Percentiles rank a stretch among this genome's conserved stretches.
Conservation (phyloP, 2,329 filamentous ascomycete species). For the Aspergillus pseudoterreus region DNA sequence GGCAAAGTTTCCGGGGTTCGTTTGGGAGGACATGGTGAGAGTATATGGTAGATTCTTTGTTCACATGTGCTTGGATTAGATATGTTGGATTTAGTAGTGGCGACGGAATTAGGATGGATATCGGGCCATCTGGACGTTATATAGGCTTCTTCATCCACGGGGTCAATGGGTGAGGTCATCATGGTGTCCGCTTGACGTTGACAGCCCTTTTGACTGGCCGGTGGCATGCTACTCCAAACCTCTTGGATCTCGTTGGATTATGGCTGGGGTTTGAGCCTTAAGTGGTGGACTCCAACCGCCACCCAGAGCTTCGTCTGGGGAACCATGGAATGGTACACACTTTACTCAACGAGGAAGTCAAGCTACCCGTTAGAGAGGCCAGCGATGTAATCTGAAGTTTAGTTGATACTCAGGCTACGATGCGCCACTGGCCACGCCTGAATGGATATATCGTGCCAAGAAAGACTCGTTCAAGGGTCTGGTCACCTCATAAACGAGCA, state of each 20-base stretch:
- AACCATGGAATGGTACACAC: too few species aligned
- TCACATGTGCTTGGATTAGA: not conserved
- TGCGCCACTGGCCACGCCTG: too few species aligned
- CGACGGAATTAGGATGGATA: not conserved
- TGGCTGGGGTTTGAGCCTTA: too few species aligned
- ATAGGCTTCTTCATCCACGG: not conserved
- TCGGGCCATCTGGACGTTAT: not conserved
- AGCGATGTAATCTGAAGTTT: too few species aligned
- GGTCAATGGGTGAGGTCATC: constrained; percentile 7
- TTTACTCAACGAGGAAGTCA: too few species aligned
- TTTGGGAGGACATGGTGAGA: constrained; percentile 16
- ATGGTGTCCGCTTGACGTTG: constrained; percentile 5
- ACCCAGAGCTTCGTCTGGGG: too few species aligned
- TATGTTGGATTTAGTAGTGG: not conserved
- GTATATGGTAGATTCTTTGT: not conserved
- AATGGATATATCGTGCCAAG: not conserved
- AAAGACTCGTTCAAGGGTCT: too few species aligned
- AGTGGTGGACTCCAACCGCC: too few species aligned
- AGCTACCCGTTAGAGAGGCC: too few species aligned
- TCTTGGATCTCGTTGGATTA: too few species aligned
- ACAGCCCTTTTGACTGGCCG: not conserved
- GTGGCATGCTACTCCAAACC: not conserved
- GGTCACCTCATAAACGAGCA: too few species aligned
- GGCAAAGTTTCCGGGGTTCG: constrained; percentile 40
- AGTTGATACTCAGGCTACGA: too few species aligned